A percentile compares a stretch with the other conserved stretches of the same genome.
These are phyloP conservation scores for Stagonosporopsis rhizophila DNA, from an alignment of 2,329 filamentous ascomycete species.

Conservation along the genomic window DNA sequence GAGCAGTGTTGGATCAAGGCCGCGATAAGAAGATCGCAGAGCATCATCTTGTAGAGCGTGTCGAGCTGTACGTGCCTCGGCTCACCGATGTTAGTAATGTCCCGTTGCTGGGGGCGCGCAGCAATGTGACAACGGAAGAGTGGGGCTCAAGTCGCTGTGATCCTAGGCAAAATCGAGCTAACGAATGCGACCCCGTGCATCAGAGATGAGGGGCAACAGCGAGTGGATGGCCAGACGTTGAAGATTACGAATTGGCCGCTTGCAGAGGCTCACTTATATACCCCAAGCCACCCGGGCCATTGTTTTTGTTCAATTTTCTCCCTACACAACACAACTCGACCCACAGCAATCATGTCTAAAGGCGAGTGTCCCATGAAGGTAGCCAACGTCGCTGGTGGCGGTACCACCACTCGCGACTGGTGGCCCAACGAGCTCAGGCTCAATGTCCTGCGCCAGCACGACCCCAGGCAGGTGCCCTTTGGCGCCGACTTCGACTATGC, in stretches of 20 bases:
- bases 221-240: constrained; percentile 34
- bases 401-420: constrained; percentile 74
- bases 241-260: constrained; percentile 39
- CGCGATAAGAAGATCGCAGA: not conserved
- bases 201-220: constrained; percentile 32
- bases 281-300: constrained; percentile 15
- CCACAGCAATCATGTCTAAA: constrained; percentile 40
- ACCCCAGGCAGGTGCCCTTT: constrained; percentile 67
- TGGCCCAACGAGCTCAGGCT: constrained; percentile 74
- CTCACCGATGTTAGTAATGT: constrained; percentile 1
- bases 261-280: constrained; percentile 31
- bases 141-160: constrained; percentile 13
- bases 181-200: constrained; percentile 30
- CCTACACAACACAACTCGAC: constrained; percentile 21
- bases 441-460: constrained; percentile 77
- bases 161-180: constrained; percentile 28
- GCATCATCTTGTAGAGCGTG: not conserved
- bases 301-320: constrained; percentile 9
- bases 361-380: constrained; percentile 46
- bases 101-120: not conserved
- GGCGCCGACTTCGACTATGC: constrained; percentile 74
- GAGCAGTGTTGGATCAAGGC: not conserved
- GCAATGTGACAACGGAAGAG: constrained; percentile 1
- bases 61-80: not conserved
- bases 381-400: constrained; percentile 60